Evolutionary conservation across 768 basidiomycete genomes (phyloP), one percentile per base, ranked within the genome.

Genomic region (Lactarius sp.): DNA sequence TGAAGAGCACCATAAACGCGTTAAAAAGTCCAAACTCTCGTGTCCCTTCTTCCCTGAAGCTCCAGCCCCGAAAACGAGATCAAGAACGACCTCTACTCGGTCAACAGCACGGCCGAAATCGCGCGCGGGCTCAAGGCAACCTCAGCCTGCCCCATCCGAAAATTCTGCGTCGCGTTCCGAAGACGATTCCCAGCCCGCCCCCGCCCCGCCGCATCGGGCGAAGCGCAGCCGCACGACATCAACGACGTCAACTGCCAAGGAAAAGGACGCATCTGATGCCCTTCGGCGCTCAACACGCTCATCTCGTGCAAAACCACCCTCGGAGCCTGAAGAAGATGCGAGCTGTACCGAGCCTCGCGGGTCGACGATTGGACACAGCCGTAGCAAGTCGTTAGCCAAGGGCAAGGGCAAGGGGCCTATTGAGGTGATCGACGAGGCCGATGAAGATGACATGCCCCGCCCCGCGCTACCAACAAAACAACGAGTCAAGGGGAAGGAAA

Each of bases 1-100:
- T 65, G 81, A 87, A 70, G 88, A 93, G 69, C 92, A 95, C 69
- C 80, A 80, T n/a, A 81, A 80, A 63, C 87, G 91, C 54, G 79
- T 78, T 39, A 76, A 78, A 55, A 84, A 85, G 72, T 76, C 79
- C 0, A 75, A 75, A 3, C 53, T 56, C 0, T 52, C 66, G 0
- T 81, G 84, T 69, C 74, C 79, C 2, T 83, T 84, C 70, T 77
- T 85, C 67, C n/a, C 41, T 47, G 39, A 53, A 47, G 39, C 60
- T 54, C 34, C 53, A 53, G 56, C 47, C 44, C 55, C 65, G 6
- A 70, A 73, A 57, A 64, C 70, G 14, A 69, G 69, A 10, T 60
- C 68, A 37, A 61, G 61, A 55, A 73, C 69, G 31, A 64, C 67
- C 8, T 62, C 70, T 2, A 33, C 70, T 34, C 67, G 56, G 73